Evolutionary conservation across 2,329 filamentous ascomycete species (phyloP).

Genomic region (Neofusicoccum sp.): DNA sequence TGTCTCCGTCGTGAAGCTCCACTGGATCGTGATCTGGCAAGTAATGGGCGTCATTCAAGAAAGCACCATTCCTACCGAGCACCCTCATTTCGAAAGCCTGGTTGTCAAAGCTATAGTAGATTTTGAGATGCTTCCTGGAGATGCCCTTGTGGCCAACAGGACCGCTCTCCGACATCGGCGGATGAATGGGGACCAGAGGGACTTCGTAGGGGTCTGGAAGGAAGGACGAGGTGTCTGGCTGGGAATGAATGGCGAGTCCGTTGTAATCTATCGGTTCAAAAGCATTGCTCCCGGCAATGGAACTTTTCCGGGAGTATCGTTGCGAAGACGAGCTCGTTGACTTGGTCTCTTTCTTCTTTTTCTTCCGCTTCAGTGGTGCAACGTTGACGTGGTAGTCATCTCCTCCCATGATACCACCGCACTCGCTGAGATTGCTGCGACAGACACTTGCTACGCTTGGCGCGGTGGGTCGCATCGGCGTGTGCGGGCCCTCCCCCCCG

Average conservation of each 20-base stretch:
- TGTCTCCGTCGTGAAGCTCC: constrained; percentile 61
- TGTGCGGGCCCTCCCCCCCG: constrained; percentile 18
- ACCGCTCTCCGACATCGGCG: constrained; percentile 48
- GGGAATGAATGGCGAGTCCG: constrained; percentile 54
- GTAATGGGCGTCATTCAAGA: constrained; percentile 61
- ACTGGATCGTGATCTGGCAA: constrained; percentile 51
- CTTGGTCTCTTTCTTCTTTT: constrained; percentile 37
- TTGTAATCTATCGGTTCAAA: constrained; percentile 44
- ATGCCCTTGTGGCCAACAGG: constrained; percentile 64
- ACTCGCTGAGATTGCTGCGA: constrained; percentile 28
- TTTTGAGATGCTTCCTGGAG: constrained; percentile 70
- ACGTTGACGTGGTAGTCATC: constrained; percentile 22
- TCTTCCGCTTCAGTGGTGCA: constrained; percentile 4
- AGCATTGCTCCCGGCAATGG: constrained; percentile 33
- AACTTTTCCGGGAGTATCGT: constrained; percentile 37
- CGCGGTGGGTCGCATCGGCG: constrained; percentile 19
- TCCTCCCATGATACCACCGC: constrained; percentile 27
- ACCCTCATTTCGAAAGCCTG: constrained; percentile 65
- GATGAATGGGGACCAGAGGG: constrained; percentile 70
- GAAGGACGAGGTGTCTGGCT: constrained; percentile 38
- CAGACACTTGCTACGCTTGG: constrained; percentile 17
- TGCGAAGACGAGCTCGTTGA: constrained; percentile 52
- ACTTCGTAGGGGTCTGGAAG: constrained; percentile 61
- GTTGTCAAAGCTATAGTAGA: constrained; percentile 64
- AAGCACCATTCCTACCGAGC: constrained; percentile 65